Percentiles rank a stretch among this genome's conserved stretches.
phyloP scores from a whole-genome alignment of 1,284 basidiomycete genomes.

The Ceraceosorus guamensis region DNA sequence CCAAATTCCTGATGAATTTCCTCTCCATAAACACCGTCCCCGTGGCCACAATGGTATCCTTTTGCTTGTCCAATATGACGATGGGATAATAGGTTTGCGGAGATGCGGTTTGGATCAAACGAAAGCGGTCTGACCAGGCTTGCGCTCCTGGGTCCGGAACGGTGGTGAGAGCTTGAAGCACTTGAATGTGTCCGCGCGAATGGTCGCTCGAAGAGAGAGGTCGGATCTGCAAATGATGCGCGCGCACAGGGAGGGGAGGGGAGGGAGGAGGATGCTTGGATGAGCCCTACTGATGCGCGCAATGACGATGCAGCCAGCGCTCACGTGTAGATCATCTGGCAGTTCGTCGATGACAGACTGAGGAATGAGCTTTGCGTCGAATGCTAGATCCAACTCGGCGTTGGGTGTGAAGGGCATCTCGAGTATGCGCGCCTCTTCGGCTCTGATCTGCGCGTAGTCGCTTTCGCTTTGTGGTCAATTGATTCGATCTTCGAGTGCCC shows the following conservation, averaged over 20 bases:
- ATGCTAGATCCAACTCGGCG: too few relatives aligned
- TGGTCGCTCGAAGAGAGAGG: slow-evolving; percentile 82
- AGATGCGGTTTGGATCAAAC: slow-evolving; percentile 6
- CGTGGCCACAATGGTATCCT: slow-evolving; percentile 73
- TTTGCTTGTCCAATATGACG: slow-evolving; percentile 68
- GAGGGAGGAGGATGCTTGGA: too few relatives aligned
- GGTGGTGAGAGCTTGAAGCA: slow-evolving; percentile 71
- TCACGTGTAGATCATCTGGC: slow-evolving; percentile 57
- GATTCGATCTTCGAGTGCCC: too few relatives aligned
- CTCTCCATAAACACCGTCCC: slow-evolving; percentile 81
- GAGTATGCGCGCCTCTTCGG: too few relatives aligned
- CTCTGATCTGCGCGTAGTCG: too few relatives aligned
- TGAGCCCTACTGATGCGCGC: too few relatives aligned
- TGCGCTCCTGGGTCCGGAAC: slow-evolving; percentile 68
- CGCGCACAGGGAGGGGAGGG: too few relatives aligned
- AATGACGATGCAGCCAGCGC: too few relatives aligned
- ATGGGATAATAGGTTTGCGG: slow-evolving; percentile 64
- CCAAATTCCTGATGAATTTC: slow-evolving; percentile 79
- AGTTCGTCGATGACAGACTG: slow-evolving; percentile 57
- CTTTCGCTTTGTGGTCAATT: too few relatives aligned
- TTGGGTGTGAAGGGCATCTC: too few relatives aligned
- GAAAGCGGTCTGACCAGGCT: slow-evolving; percentile 49
- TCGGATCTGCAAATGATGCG: slow-evolving; percentile 60
- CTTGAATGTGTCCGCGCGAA: slow-evolving; percentile 69
- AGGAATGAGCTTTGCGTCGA: slow-evolving; percentile 63